Base-by-base conservation (phyloP, 2,329 filamentous ascomycete genomes). In the Leptodontidium sp. region DNA sequence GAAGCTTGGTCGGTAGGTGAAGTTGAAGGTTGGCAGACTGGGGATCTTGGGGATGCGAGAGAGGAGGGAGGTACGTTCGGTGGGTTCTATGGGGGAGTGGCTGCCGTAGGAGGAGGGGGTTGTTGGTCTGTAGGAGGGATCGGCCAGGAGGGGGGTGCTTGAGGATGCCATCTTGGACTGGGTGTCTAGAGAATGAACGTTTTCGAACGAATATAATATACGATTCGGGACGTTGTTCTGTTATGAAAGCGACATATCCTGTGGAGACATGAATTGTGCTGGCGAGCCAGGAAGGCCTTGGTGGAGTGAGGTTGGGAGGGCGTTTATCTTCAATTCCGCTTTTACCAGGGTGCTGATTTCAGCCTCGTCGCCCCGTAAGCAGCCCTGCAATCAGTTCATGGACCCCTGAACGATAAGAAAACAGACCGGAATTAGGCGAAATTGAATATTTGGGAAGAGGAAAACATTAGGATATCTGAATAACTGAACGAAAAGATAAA, bases 111-210 rank as follows among this genome's bases (percentile, higher is more conserved):
- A 32, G 26, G 65, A 71, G 47, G 66, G 47, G 52, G 62, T 50
- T n/a, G 64, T 35, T n/a, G 52, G 52, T 4, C 52, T 67, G 57
- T 62, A 61, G 14, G 53, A 43, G 47, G 64, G 38, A 61, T 70
- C 53, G 14, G 64, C 69, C 43, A 73, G 65, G 49, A 73, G 70
- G 49, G 67, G 70, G 6, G 66, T 61, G 58, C 61, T 66, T 17
- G 72, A 71, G 11, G 70, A 70, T 12, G 70, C 64, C 72, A 72
- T 73, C 6, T 38, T 55, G 35, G 15, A 29, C 35, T 43, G 14
- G 14, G 12, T 32, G n/a, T 45, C 4, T 21, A 26, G 17, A 21
- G 9, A 4, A 11, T 61, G 21, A 3, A 9, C 35, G 7, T 35
- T 61, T 9, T 61, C 17, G 38, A 61, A 15, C 2, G 15, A 5